phyloP scores from a whole-genome alignment of 306 rosid genomes.

The Erythrophleum fordii region DNA sequence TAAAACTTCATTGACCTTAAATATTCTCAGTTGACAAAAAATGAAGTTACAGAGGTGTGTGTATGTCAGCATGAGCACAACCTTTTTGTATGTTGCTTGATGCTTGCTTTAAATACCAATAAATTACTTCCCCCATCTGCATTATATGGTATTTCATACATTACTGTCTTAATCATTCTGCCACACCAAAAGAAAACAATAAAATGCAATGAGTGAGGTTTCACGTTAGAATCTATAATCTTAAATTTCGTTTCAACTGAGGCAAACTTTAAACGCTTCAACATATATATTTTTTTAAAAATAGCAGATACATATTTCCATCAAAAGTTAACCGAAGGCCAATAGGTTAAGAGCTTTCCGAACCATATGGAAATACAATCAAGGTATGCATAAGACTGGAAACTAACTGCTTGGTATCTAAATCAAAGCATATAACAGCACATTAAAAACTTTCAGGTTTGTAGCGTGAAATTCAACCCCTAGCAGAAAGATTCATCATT shows the following conservation, averaged over 20 bases:
- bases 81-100: background rate
- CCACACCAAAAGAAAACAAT: background rate
- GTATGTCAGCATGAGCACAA: background rate
- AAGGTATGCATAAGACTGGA: background rate
- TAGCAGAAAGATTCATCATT: background rate
- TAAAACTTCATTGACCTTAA: background rate
- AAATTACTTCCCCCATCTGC: background rate
- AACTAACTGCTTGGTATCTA: background rate
- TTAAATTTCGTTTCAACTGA: background rate
- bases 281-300: background rate
- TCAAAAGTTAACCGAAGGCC: background rate
- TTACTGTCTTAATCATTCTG: background rate
- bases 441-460: background rate
- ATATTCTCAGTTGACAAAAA: background rate
- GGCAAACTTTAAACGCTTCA: background rate
- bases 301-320: background rate
- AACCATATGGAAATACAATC: background rate
- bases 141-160: background rate
- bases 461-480: background rate
- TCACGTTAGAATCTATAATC: background rate
- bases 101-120: background rate
- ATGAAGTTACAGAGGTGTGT: background rate
- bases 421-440: conserved; percentile 11
- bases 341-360: background rate
- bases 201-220: background rate